Evolutionary conservation across 208 protist species (phyloP), one percentile per base, ranked within the genome.

Genomic region (Acanthamoeba sp.): DNA sequence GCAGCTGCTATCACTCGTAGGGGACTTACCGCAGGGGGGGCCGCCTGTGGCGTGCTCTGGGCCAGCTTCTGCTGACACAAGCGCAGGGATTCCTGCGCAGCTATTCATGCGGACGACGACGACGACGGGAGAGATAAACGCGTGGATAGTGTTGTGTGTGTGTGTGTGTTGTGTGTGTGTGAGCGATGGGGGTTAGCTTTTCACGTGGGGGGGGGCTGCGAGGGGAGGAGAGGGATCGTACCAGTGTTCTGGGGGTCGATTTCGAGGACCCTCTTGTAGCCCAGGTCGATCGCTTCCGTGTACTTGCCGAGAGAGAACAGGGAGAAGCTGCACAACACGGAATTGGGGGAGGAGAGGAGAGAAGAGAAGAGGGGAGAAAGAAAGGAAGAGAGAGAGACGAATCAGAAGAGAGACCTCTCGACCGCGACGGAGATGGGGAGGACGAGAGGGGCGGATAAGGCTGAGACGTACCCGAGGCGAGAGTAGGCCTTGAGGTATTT

Each of bases 401-500:
- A 52, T 16, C 7, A 88, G 45, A 69, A 22, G 59, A 69, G 59
- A 22, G 59, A n/a, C n/a, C n/a, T n/a, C n/a, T n/a, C 16, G 59
- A 4, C 6, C n/a, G n/a, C n/a, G 24, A 32, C n/a, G 9, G 59
- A 69, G 22, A 22, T 34, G 22, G 59, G 59, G 59, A 22, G 6
- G 27, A 40, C 22, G 64, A 6, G 29, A n/a, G 64, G 64, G n/a
- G 64, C 4, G 22, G 55, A 5, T 20, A 1, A n/a, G 6, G 55
- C 20, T 29, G 22, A n/a, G 42, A 45, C 55, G 55, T 38, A 90
- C 82, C 82, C 82, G 29, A 90, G 52, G n/a, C 82, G 82, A 12
- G 52, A 69, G 82, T 90, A 90, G 82, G 82, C 82, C 82, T 90
- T 90, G 82, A 59, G 27, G 34, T 90, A 90, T 20, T 90, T 90